Base-by-base conservation (phyloP, 2,329 filamentous ascomycete genomes). In the Trichoderma citrinoviride region DNA sequence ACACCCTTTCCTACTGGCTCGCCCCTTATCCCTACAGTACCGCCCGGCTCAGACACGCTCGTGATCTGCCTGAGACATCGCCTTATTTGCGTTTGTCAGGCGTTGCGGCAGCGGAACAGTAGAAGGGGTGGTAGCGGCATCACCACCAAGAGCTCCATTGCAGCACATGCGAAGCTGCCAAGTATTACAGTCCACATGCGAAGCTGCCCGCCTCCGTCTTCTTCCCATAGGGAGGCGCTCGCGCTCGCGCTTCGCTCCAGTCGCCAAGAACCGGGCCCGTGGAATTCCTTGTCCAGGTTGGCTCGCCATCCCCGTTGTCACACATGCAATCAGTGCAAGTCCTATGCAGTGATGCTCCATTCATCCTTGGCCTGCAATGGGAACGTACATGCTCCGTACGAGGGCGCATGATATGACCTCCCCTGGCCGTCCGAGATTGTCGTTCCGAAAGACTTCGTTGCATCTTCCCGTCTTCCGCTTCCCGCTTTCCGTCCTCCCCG, bases 181-280 rank as follows among this genome's bases (percentile, higher is more conserved):
- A 14, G n/a, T 53, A 5, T 27, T 12, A 21, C 8, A 47, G 23
- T 17, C 2, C 10, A 19, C 3, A 14, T 4, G 17, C 8, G 17
- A 19, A 27, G 50, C 10, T 23, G 50, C 23, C 41, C 40, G 33
- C 7, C 29, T 62, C 25, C n/a, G 37, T 21, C 47, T 46, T 33
- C 44, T 21, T 33, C 40, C 40, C 14, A 15, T 21, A 46, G 44
- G 33, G 12, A 37, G 33, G 12, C 14, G 33, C 33, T 14, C 33
- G 60, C 49, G 49, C 49, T 62, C 47, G 49, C 47, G 47, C 8
- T 29, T 54, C 25, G n/a, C 60, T 62, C 47, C 44, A 53, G 64
- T 66, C 29, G 64, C 64, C 64, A 66, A 66, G 64, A 66, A 66
- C 64, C 64, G 64, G 64, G 64, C 64, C 64, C 64, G 50, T 64